Evolutionary conservation across 768 basidiomycete genomes (phyloP).

Genomic region (Kwoniella sp.): DNA sequence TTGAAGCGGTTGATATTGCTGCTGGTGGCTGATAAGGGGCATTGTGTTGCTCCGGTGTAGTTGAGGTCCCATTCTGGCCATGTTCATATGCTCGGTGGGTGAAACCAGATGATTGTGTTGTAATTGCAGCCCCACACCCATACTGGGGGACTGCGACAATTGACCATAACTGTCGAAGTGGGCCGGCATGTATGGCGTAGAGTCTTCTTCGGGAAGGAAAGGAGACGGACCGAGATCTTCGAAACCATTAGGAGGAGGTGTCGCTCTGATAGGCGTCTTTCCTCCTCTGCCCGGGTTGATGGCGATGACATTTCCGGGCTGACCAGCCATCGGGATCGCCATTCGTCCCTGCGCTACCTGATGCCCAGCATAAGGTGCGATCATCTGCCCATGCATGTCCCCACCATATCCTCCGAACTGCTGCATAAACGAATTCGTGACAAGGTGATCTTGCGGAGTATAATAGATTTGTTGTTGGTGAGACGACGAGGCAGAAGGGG

Average conservation of each 20-base stretch:
- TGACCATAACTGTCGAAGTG: conserved; percentile 28
- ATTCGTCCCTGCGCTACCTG: conserved; percentile 32
- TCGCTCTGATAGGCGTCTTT: conserved; percentile 20
- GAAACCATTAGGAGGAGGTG: conserved; percentile 12
- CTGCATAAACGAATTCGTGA: conserved; percentile 6
- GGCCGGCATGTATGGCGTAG: conserved; percentile 17
- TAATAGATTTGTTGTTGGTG: conserved; percentile 17
- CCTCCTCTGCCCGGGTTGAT: conserved; percentile 15
- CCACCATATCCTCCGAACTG: conserved; percentile 11
- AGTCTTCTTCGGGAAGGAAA: conserved; percentile 28
- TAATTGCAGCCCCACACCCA: conserved; percentile 7
- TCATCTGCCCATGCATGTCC: conserved; percentile 23
- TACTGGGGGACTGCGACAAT: conserved; percentile 14
- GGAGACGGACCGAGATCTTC: conserved; percentile 28
- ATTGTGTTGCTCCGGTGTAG: conserved; percentile 16
- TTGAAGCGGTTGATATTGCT: conserved; percentile 16
- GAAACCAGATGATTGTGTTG: conserved; percentile 21
- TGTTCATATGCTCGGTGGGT: conserved; percentile 33
- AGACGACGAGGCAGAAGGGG: conserved; percentile 21
- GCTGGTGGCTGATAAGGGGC: conserved; percentile 20
- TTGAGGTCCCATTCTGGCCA: conserved; percentile 24
- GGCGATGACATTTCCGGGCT: conserved; percentile 22
- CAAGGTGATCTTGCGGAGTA: conserved; percentile 17
- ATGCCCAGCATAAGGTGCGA: conserved; percentile 26
- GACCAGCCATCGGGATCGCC: conserved; percentile 30